These are phyloP conservation scores for Apiospora malaysiana DNA, from an alignment of 2,329 filamentous ascomycete genomes.

Conservation along the genomic window DNA sequence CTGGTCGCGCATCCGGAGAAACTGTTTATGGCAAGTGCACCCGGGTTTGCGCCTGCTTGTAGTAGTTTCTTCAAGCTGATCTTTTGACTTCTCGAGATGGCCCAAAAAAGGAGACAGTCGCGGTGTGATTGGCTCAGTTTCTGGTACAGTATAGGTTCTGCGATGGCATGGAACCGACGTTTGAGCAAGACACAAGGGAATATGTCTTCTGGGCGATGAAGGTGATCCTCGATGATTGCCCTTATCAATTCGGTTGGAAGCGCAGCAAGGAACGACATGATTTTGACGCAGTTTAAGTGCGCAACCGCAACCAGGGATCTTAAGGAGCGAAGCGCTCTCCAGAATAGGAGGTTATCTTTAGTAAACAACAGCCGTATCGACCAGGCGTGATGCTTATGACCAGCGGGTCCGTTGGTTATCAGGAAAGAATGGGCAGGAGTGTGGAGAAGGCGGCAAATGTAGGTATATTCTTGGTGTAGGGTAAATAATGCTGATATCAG, in stretches of 20 bases:
- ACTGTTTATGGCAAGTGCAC: background rate
- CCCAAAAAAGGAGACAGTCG: background rate
- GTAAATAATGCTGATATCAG: background rate
- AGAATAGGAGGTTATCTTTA: background rate
- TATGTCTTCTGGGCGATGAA: background rate
- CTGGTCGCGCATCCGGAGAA: background rate
- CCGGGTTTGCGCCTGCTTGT: background rate
- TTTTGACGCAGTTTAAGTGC: background rate
- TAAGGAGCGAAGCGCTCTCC: background rate
- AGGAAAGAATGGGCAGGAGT: background rate
- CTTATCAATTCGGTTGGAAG: background rate
- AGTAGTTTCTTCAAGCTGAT: background rate
- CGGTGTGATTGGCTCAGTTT: background rate
- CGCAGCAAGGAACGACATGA: background rate
- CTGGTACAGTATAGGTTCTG: background rate
- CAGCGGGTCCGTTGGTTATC: background rate
- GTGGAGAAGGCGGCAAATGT: background rate
- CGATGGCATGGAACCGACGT: background rate
- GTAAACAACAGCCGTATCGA: background rate
- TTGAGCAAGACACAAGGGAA: background rate
- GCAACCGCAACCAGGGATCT: background rate
- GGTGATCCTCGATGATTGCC: background rate
- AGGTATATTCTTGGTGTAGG: background rate
- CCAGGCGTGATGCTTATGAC: background rate
- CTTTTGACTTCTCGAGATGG: background rate